A percentile compares a stretch with the other conserved stretches of the same genome.
Conservation (phyloP, 768 basidiomycete genomes). For the Suillus decipiens region DNA sequence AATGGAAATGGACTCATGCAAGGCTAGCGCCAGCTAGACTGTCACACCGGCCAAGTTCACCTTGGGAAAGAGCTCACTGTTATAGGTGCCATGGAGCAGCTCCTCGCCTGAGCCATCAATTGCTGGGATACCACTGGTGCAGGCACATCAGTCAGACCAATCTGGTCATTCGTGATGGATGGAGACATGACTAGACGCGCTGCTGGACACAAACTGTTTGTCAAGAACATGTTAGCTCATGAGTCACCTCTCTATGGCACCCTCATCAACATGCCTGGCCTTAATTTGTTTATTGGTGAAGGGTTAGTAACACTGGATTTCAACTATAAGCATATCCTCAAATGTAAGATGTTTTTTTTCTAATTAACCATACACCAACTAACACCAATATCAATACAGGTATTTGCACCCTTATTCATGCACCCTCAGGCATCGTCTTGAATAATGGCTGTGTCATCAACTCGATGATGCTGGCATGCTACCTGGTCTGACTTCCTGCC, state of each 20-base stretch:
- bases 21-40: no score
- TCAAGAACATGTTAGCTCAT: background rate
- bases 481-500: no score
- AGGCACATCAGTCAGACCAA: conserved; percentile 6
- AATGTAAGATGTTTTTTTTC: conserved; percentile 10
- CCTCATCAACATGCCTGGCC: conserved; percentile 5
- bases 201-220: conserved; percentile 11
- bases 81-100: conserved; percentile 10
- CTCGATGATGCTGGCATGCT: no score
- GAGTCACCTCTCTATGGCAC: conserved; percentile 6
- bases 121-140: background rate
- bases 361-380: no score
- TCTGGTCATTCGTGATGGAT: conserved; percentile 19
- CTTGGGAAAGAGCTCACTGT: conserved; percentile 11
- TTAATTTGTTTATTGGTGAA: conserved; percentile 17
- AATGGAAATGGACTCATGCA: no score
- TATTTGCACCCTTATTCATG: no score
- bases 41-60: no score
- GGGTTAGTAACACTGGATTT: conserved; percentile 16
- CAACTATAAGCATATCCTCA: conserved; percentile 20
- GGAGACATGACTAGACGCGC: conserved; percentile 15
- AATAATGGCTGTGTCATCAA: no score
- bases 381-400: no score
- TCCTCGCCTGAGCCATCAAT: background rate
- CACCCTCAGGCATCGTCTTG: no score